A percentile compares a stretch with the other conserved stretches of the same genome.
Conservation (phyloP, 2,329 filamentous ascomycete genomes). For the Clarireedia monteithiana region DNA sequence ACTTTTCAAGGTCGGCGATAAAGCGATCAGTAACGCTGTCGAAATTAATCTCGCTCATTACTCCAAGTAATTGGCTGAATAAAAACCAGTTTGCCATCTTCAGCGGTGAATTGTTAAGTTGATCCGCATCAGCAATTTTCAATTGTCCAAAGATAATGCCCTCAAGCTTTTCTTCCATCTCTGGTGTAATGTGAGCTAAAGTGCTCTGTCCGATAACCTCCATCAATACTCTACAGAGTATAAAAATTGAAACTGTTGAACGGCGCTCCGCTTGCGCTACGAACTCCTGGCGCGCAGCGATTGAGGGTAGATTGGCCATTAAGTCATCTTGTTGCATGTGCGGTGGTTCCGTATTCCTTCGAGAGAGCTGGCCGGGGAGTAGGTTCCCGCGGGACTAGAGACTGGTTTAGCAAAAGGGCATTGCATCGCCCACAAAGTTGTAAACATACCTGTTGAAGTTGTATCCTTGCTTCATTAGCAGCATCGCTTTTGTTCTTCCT, state of each 20-base stretch:
- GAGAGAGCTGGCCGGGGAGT: constrained; percentile 37
- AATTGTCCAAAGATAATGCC: constrained; percentile 96
- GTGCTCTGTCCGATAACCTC: constrained; percentile 91
- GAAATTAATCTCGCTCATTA: constrained; percentile 93
- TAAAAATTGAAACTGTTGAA: constrained; percentile 91
- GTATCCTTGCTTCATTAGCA: constrained; percentile 58
- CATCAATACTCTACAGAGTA: constrained; percentile 86
- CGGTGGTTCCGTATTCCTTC: constrained; percentile 66
- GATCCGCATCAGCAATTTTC: constrained; percentile 78
- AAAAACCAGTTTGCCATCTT: constrained; percentile 94
- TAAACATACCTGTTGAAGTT: constrained; percentile 42
- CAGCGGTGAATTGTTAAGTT: constrained; percentile 67
- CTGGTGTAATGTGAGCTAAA: constrained; percentile 70
- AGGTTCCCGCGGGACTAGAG: constrained; percentile 18
- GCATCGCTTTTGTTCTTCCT: constrained; percentile 91
- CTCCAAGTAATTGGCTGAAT: constrained; percentile 86
- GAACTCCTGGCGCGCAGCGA: constrained; percentile 54
- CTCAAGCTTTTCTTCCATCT: constrained; percentile 91
- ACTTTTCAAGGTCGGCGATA: constrained; percentile 68
- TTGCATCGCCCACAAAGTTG: background rate
- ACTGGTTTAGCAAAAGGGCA: constrained; percentile 3
- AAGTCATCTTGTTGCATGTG: constrained; percentile 19
- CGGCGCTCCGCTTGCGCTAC: constrained; percentile 77
- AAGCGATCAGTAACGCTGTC: constrained; percentile 75
- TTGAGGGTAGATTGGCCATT: constrained; percentile 19